A percentile compares a stretch with the other conserved stretches of the same genome.
phyloP scores from a whole-genome alignment of 2,329 filamentous ascomycete genomes.

The Septoria linicola region DNA sequence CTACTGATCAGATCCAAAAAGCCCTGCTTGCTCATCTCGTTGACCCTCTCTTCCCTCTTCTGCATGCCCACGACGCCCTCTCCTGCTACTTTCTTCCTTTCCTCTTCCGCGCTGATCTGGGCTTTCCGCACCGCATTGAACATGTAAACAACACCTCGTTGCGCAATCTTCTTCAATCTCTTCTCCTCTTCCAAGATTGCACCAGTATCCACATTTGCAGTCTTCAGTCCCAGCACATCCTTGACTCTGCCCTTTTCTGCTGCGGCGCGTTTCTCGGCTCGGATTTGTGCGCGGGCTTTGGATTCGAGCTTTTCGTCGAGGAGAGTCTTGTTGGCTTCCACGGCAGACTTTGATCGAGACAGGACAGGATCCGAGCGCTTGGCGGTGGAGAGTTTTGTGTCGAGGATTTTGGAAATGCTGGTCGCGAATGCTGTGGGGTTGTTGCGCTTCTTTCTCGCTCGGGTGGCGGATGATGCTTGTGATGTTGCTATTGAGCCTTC shows the following conservation, averaged over 20 bases:
- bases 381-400: conserved; percentile 78
- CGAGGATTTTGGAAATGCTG: conserved; percentile 88
- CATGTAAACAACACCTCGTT: conserved; percentile 89
- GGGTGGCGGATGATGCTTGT: conserved; percentile 16
- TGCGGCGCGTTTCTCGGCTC: conserved; percentile 75
- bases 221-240: conserved; percentile 72
- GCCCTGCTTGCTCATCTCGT: conserved; percentile 95
- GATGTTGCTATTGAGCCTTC: conserved; percentile 35
- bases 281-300: conserved; percentile 74
- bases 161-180: conserved; percentile 78
- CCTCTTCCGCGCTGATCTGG: conserved; percentile 82
- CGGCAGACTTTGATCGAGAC: conserved; percentile 73
- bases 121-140: conserved; percentile 94
- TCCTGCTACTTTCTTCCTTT: conserved; percentile 66
- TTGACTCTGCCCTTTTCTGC: conserved; percentile 84
- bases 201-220: conserved; percentile 50
- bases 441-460: conserved; percentile 70
- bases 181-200: conserved; percentile 69
- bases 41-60: conserved; percentile 81
- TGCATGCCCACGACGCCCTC: conserved; percentile 75
- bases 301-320: conserved; percentile 76
- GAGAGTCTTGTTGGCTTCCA: conserved; percentile 68
- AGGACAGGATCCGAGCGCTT: conserved; percentile 90
- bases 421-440: conserved; percentile 89
- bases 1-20: conserved; percentile 84